Percentiles rank a stretch among this genome's conserved stretches.
These are phyloP conservation scores for Populus trichocarpa DNA, from an alignment of 441 rosid species.

Conservation along the genomic window DNA sequence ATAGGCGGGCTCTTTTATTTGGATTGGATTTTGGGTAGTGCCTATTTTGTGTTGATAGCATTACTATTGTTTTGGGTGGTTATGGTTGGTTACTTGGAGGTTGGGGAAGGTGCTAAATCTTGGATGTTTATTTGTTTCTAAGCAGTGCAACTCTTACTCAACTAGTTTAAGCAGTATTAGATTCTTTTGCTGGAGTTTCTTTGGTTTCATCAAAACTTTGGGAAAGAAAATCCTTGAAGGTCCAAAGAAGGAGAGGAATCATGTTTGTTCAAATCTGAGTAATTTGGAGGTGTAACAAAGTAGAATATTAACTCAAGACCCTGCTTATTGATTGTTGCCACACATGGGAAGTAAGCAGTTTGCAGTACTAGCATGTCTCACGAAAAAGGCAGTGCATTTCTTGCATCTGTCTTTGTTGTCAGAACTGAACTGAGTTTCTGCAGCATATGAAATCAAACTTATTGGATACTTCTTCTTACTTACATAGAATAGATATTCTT, in stretches of 20 bases:
- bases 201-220: background rate
- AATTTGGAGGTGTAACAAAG: background rate
- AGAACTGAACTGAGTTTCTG: background rate
- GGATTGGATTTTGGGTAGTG: background rate
- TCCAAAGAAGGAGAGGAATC: background rate
- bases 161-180: background rate
- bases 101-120: constrained; percentile 7
- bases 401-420: background rate
- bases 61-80: background rate
- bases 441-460: background rate
- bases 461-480: background rate
- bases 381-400: background rate
- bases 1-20: background rate
- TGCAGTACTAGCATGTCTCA: background rate
- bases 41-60: background rate
- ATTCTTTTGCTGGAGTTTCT: background rate
- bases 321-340: background rate
- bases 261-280: background rate
- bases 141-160: background rate
- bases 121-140: constrained; percentile 1
- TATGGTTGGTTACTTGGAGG: constrained; percentile 2
- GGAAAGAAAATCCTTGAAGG: background rate
- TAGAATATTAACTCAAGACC: background rate
- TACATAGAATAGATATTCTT: background rate
- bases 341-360: background rate